These are phyloP conservation scores for Albifimbria verrucaria DNA, from an alignment of 2,329 filamentous ascomycete species.

Conservation along the genomic window DNA sequence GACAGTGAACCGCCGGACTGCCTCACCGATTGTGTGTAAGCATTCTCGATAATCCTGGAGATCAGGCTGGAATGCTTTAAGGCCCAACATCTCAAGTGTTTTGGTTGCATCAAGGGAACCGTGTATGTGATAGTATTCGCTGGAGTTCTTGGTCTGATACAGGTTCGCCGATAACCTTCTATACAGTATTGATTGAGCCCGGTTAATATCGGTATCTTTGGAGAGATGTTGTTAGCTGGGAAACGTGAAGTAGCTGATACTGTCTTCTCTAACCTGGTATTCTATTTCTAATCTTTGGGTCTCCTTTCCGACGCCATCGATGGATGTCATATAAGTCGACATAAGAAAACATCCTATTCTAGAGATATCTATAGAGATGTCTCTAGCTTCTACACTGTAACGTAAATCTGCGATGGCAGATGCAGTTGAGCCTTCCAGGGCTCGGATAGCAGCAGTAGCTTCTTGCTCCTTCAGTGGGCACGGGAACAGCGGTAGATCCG, in stretches of 20 bases:
- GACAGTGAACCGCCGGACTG: slow-evolving; percentile 21
- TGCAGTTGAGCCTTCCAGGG: neutral
- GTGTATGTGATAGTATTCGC: slow-evolving; percentile 31
- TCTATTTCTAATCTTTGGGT: neutral
- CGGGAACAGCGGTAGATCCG: neutral
- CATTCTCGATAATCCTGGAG: slow-evolving; percentile 4
- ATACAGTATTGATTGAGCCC: neutral
- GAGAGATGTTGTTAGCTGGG: neutral
- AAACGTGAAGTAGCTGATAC: neutral
- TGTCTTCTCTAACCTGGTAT: neutral
- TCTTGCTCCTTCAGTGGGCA: slow-evolving; percentile 2
- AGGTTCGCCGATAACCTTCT: slow-evolving; percentile 18
- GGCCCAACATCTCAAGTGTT: slow-evolving; percentile 27
- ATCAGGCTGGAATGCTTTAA: slow-evolving; percentile 11
- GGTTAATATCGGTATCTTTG: neutral
- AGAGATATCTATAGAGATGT: neutral
- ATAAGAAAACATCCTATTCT: neutral
- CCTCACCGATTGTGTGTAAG: slow-evolving; percentile 23
- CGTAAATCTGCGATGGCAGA: neutral
- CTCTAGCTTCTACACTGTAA: neutral
- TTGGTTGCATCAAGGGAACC: slow-evolving; percentile 26
- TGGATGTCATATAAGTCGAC: neutral
- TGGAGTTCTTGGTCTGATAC: slow-evolving; percentile 27
- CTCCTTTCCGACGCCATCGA: neutral
- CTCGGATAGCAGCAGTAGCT: neutral